Percentiles rank a stretch among this genome's conserved stretches.
Conservation (phyloP, 129 eudicot species). For the Centella asiatica region DNA sequence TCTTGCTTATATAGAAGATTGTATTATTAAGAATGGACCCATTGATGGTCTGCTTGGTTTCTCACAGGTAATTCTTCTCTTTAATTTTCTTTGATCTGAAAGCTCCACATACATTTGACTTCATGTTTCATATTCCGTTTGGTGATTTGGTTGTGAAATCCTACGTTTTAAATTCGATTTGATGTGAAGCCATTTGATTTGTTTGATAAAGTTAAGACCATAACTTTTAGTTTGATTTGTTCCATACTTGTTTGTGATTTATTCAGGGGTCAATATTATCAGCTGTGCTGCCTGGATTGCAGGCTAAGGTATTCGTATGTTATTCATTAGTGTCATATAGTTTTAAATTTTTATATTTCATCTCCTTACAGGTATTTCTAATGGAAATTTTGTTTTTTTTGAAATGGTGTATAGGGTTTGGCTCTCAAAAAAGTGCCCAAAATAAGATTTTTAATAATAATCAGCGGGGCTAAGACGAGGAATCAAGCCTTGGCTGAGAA, state of each 20-base stretch:
- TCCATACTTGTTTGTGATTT: neutral
- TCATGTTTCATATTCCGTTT: neutral
- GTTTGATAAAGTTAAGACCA: neutral
- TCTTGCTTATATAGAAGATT: slow-evolving; percentile 43
- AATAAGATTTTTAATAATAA: slow-evolving; percentile 49
- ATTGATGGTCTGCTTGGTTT: slow-evolving; percentile 66
- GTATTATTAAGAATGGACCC: slow-evolving; percentile 46
- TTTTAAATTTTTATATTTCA: neutral
- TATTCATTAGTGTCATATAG: neutral
- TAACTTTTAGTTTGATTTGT: neutral
- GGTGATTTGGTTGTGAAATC: too few relatives aligned
- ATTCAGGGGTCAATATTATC: slow-evolving; percentile 85
- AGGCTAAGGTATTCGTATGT: slow-evolving; percentile 41
- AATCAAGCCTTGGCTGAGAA: slow-evolving; percentile 47
- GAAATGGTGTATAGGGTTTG: slow-evolving; percentile 42
- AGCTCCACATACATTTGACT: neutral
- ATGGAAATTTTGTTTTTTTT: neutral
- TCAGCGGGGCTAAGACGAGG: slow-evolving; percentile 70
- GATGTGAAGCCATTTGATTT: neutral
- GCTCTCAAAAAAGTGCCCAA: slow-evolving; percentile 78
- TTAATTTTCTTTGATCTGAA: too few relatives aligned
- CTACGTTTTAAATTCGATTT: too few relatives aligned
- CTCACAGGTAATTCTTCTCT: slow-evolving; percentile 76
- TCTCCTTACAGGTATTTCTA: too few relatives aligned
- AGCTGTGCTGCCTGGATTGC: slow-evolving; percentile 87